Evolutionary conservation across 2,329 filamentous ascomycete species (phyloP).

Genomic region (Cladosporium sp.): DNA sequence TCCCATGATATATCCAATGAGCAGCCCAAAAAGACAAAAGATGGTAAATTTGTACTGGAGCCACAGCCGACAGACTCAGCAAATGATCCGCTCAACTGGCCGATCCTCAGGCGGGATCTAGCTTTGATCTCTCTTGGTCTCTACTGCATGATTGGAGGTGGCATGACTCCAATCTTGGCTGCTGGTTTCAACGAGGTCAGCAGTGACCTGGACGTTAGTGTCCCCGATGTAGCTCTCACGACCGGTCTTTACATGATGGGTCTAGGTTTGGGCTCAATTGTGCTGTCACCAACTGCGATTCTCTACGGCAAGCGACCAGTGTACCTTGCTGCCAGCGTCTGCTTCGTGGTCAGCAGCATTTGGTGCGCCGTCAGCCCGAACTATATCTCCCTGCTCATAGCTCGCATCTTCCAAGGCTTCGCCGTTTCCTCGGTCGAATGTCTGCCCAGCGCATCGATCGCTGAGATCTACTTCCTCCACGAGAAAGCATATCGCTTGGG

Average conservation of each 20-base stretch:
- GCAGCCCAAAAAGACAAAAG: slow-evolving; percentile 69
- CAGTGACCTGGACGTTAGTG: slow-evolving; percentile 58
- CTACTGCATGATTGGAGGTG: slow-evolving; percentile 89
- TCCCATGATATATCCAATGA: background rate
- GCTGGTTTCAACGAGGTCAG: slow-evolving; percentile 85
- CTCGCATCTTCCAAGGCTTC: slow-evolving; percentile 81
- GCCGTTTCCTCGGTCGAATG: slow-evolving; percentile 89
- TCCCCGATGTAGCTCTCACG: slow-evolving; percentile 74
- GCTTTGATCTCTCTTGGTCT: slow-evolving; percentile 80
- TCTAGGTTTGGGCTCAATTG: slow-evolving; percentile 74
- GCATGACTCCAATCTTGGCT: slow-evolving; percentile 84
- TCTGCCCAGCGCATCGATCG: slow-evolving; percentile 86
- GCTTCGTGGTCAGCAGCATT: slow-evolving; percentile 72
- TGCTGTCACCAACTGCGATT: slow-evolving; percentile 87
- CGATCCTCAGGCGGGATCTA: slow-evolving; percentile 70
- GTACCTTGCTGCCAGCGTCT: slow-evolving; percentile 69
- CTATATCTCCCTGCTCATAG: slow-evolving; percentile 74
- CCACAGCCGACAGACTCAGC: slow-evolving; percentile 86
- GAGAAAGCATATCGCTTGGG: slow-evolving; percentile 90
- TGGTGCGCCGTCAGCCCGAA: slow-evolving; percentile 86
- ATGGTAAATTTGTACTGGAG: slow-evolving; percentile 81
- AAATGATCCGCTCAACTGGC: slow-evolving; percentile 94
- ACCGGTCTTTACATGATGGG: slow-evolving; percentile 95
- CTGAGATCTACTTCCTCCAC: slow-evolving; percentile 94
- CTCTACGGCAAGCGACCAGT: slow-evolving; percentile 86